Evolutionary conservation across 495 filamentous ascomycete genomes (phyloP).

Genomic region (Neurospora discreta): DNA sequence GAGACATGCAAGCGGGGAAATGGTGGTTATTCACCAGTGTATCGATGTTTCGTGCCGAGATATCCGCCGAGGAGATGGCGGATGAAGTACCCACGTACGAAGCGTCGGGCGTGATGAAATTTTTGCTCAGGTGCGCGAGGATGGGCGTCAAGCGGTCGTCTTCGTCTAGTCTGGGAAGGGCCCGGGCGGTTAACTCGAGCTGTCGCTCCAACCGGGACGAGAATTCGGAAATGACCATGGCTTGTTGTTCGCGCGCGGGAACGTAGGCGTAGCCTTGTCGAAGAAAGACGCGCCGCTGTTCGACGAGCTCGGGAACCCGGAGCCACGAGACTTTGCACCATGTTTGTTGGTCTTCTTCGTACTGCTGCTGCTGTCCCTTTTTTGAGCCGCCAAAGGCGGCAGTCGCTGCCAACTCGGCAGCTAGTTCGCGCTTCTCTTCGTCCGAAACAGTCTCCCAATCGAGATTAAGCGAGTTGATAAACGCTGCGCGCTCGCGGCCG

Average conservation of each 20-base stretch:
- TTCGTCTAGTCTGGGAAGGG: constrained; percentile 86
- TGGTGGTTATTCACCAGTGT: constrained; percentile 52
- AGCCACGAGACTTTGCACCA: constrained; percentile 98
- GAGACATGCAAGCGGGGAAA: constrained; percentile 92
- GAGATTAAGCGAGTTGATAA: constrained; percentile 67
- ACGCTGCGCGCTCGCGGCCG: constrained; percentile 53
- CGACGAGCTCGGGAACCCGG: constrained; percentile 81
- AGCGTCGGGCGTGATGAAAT: constrained; percentile 83
- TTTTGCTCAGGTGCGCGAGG: constrained; percentile 80
- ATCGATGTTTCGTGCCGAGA: constrained; percentile 72
- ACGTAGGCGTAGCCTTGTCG: constrained; percentile 84
- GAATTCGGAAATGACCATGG: constrained; percentile 83
- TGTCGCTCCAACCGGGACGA: constrained; percentile 62
- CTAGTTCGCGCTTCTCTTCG: constrained; percentile 51
- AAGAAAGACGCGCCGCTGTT: constrained; percentile 63
- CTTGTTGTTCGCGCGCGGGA: constrained; percentile 71
- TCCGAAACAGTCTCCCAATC: constrained; percentile 68
- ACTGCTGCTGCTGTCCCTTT: not conserved
- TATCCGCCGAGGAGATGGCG: constrained; percentile 48
- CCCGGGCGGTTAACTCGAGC: constrained; percentile 80
- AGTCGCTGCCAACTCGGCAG: constrained; percentile 31
- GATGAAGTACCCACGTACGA: constrained; percentile 50
- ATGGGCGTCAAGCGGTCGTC: constrained; percentile 93
- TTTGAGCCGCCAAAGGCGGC: not conserved
- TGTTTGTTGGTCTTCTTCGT: constrained; percentile 36